A percentile compares a stretch with the other conserved stretches of the same genome.
phyloP scores from a whole-genome alignment of 345 rosid species.

The Nasturtium officinale region DNA sequence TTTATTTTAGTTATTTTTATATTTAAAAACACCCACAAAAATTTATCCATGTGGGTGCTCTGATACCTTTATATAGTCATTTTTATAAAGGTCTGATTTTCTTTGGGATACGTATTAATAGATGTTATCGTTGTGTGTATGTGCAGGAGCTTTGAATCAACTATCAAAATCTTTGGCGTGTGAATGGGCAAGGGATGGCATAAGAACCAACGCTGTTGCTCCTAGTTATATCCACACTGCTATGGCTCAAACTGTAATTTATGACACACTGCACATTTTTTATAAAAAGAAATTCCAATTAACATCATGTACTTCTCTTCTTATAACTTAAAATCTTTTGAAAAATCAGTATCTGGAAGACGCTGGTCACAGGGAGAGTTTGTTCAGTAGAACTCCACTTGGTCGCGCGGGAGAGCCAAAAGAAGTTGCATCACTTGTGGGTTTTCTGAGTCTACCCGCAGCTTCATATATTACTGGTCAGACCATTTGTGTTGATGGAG shows the following conservation, averaged over 20 bases:
- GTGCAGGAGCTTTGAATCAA: slow-evolving; percentile 42
- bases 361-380: neutral
- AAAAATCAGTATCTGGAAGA: slow-evolving; percentile 9
- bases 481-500: slow-evolving; percentile 57
- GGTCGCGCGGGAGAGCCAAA: slow-evolving; percentile 49
- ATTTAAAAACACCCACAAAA: neutral
- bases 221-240: slow-evolving; percentile 51
- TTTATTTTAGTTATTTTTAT: too few species aligned
- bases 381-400: slow-evolving; percentile 46
- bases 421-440: slow-evolving; percentile 59
- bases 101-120: neutral
- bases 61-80: neutral
- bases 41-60: neutral
- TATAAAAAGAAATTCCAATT: too few species aligned
- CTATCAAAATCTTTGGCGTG: slow-evolving; percentile 58
- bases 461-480: slow-evolving; percentile 66
- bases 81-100: neutral
- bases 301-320: too few species aligned
- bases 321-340: too few species aligned
- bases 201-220: slow-evolving; percentile 37
- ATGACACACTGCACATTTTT: too few species aligned
- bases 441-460: slow-evolving; percentile 56
- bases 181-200: slow-evolving; percentile 64
- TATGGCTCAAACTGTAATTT: slow-evolving; percentile 34
- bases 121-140: neutral